Evolutionary conservation across 2,329 filamentous ascomycete species (phyloP).

Genomic region (Penicillium italicum): DNA sequence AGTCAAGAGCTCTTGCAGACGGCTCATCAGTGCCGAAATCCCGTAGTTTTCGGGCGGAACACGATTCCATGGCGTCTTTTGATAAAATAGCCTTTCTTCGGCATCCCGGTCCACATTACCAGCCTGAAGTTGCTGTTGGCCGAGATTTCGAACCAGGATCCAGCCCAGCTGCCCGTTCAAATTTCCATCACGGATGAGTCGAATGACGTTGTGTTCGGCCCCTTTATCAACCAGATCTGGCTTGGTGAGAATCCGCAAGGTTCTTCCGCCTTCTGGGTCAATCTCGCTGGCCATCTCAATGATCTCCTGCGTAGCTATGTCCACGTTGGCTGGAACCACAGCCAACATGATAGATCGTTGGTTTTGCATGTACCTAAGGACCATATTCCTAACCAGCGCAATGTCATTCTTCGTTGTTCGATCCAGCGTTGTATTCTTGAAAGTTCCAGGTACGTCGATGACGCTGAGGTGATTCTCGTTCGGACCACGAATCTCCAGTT

Average conservation of each 20-base stretch:
- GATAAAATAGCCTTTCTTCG: conserved; percentile 38
- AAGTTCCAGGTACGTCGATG: conserved; percentile 48
- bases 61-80: conserved; percentile 34
- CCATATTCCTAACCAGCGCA: conserved; percentile 38
- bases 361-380: conserved; percentile 40
- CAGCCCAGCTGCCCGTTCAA: conserved; percentile 25
- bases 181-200: conserved; percentile 26
- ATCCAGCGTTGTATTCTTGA: conserved; percentile 36
- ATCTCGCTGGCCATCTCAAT: conserved; percentile 38
- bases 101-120: conserved; percentile 22
- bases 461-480: conserved; percentile 41
- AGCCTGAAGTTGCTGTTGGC: conserved; percentile 27
- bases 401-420: conserved; percentile 39
- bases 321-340: conserved; percentile 44
- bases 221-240: conserved; percentile 52
- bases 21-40: conserved; percentile 38
- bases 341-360: conserved; percentile 42
- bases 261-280: conserved; percentile 40
- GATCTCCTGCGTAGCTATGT: conserved; percentile 48
- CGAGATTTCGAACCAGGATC: conserved; percentile 33
- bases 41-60: conserved; percentile 41
- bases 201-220: conserved; percentile 26
- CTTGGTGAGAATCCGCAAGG: conserved; percentile 55
- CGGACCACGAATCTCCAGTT: conserved; percentile 44
- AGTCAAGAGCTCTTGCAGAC: conserved; percentile 43